phyloP scores from a whole-genome alignment of 2,329 filamentous ascomycete species.

The Periconia digitata region DNA sequence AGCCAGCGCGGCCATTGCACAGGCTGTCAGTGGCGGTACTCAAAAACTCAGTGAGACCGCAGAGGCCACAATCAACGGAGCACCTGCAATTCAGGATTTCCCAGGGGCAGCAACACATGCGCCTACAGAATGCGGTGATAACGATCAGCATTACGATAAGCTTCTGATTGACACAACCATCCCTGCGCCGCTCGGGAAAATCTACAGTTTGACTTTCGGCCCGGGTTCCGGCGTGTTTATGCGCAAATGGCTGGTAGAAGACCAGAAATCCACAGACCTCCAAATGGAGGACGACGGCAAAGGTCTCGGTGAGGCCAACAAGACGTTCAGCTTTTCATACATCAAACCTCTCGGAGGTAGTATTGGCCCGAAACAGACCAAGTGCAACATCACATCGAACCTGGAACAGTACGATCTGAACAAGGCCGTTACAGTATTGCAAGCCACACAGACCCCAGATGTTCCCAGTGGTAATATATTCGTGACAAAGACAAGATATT shows the following conservation, averaged over 20 bases:
- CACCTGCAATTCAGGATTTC: constrained; percentile 63
- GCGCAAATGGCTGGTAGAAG: constrained; percentile 78
- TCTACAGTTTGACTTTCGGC: constrained; percentile 88
- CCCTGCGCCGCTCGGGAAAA: constrained; percentile 83
- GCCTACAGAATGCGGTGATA: constrained; percentile 83
- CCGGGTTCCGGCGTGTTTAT: constrained; percentile 78
- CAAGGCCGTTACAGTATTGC: constrained; percentile 78
- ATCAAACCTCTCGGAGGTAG: constrained; percentile 84
- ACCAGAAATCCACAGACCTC: constrained; percentile 88
- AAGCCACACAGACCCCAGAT: constrained; percentile 87
- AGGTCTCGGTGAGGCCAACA: constrained; percentile 73
- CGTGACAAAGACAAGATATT: constrained; percentile 89
- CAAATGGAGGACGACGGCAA: constrained; percentile 81
- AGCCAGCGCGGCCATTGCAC: constrained; percentile 59
- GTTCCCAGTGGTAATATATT: constrained; percentile 94
- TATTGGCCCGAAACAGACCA: constrained; percentile 92
- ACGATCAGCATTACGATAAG: constrained; percentile 78
- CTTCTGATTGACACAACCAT: constrained; percentile 83
- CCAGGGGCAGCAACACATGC: constrained; percentile 81
- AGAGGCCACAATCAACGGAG: constrained; percentile 43
- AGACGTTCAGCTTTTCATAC: constrained; percentile 75
- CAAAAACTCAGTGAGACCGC: constrained; percentile 38
- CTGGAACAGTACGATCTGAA: constrained; percentile 86
- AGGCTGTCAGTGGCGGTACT: constrained; percentile 45
- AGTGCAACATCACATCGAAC: constrained; percentile 84